phyloP scores from a whole-genome alignment of 2,329 filamentous ascomycete species.

The Seiridium unicorne region DNA sequence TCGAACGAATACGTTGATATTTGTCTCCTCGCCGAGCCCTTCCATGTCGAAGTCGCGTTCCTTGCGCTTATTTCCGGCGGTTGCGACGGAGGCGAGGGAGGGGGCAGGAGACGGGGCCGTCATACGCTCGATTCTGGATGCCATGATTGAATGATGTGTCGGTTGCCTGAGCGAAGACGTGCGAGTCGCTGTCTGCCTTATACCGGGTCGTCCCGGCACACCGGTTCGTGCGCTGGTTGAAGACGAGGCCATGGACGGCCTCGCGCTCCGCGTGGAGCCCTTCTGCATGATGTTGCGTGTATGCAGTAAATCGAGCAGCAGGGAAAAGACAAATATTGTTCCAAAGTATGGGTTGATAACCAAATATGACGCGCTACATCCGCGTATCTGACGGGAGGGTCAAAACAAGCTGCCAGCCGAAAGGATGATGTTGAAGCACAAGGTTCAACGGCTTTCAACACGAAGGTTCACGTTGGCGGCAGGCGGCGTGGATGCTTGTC shows the following conservation, averaged over 20 bases:
- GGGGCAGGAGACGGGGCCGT: constrained; percentile 68
- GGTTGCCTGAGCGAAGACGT: constrained; percentile 23
- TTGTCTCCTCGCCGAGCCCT: constrained; percentile 75
- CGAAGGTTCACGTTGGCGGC: too few species aligned
- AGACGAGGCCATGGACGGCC: constrained; percentile 21
- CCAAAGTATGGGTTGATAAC: background rate
- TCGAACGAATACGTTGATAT: constrained; percentile 95
- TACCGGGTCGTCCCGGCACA: constrained; percentile 17
- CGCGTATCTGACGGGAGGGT: background rate
- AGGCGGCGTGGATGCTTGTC: background rate
- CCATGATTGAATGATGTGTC: constrained; percentile 17
- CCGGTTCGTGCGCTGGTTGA: constrained; percentile 17
- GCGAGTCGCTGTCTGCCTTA: constrained; percentile 20
- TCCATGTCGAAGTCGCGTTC: constrained; percentile 79
- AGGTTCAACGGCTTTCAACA: too few species aligned
- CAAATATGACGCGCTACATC: background rate
- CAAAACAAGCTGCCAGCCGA: background rate
- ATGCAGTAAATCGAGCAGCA: background rate
- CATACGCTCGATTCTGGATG: constrained; percentile 31
- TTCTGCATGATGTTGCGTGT: constrained; percentile 22
- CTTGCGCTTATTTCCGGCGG: constrained; percentile 74
- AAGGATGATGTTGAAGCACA: too few species aligned
- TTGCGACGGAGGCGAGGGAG: constrained; percentile 61
- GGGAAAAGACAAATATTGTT: background rate
- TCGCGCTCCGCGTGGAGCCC: constrained; percentile 28